These are phyloP conservation scores for Lichina pygmaea DNA, from an alignment of 495 filamentous ascomycete species.

Conservation along the genomic window DNA sequence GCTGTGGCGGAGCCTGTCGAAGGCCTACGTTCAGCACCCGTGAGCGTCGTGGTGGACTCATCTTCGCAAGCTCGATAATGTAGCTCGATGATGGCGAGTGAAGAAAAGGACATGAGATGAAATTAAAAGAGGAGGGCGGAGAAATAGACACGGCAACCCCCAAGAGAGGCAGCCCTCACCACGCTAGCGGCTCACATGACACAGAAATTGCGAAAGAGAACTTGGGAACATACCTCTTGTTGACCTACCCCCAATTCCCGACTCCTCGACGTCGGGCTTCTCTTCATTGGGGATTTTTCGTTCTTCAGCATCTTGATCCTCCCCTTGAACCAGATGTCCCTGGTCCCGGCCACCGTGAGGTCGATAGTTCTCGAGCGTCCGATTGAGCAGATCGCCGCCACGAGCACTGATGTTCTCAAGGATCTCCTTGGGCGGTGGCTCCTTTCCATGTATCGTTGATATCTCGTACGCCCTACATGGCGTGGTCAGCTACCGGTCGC, in stretches of 20 bases:
- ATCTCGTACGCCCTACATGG: conserved; percentile 50
- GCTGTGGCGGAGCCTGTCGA: conserved; percentile 49
- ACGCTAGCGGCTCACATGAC: background rate
- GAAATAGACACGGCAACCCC: too few relatives aligned
- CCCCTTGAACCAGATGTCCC: conserved; percentile 10
- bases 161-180: background rate
- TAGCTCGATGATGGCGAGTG: background rate
- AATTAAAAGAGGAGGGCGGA: background rate
- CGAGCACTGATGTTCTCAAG: conserved; percentile 51
- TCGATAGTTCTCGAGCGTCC: conserved; percentile 46
- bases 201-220: background rate
- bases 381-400: conserved; percentile 44
- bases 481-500: background rate
- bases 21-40: conserved; percentile 17
- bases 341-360: conserved; percentile 13
- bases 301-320: conserved; percentile 29
- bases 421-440: conserved; percentile 60
- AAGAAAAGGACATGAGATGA: background rate
- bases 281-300: conserved; percentile 30
- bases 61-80: background rate
- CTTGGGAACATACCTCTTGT: conserved; percentile 22
- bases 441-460: conserved; percentile 34
- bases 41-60: too few relatives aligned
- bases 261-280: conserved; percentile 28
- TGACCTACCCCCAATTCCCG: conserved; percentile 28